Conservation (phyloP, 129 eudicot species). For the Arctium minus region DNA sequence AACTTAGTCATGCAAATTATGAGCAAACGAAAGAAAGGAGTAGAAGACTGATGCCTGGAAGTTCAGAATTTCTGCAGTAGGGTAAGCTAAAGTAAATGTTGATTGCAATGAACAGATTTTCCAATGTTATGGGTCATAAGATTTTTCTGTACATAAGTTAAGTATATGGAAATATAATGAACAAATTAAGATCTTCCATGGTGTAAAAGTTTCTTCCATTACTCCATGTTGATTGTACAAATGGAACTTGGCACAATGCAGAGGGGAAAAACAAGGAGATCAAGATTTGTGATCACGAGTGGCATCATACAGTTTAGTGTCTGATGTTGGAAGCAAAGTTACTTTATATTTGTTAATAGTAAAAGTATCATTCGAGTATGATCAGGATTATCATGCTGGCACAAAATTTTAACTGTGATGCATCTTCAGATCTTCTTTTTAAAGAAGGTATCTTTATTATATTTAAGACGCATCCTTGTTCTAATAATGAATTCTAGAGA, state of each 20-base stretch:
- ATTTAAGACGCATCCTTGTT: not conserved
- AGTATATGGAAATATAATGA: not conserved
- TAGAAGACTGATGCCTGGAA: too few relatives aligned
- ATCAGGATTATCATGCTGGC: not conserved
- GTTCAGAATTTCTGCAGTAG: too few relatives aligned
- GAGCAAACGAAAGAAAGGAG: too few relatives aligned
- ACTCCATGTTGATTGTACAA: not conserved
- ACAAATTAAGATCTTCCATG: not conserved
- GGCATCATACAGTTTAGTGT: not conserved
- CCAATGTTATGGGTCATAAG: not conserved
- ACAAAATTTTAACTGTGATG: not conserved
- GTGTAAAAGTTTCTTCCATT: not conserved
- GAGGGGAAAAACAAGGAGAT: not conserved
- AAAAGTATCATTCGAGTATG: not conserved
- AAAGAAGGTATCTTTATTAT: not conserved
- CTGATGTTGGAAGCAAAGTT: not conserved
- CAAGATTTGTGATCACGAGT: not conserved
- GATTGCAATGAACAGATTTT: too few relatives aligned
- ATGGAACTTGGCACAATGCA: not conserved
- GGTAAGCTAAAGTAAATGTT: too few relatives aligned
- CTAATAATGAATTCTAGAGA: not conserved
- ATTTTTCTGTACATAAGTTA: not conserved
- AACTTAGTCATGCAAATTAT: not conserved
- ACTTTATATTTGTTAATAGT: not conserved
- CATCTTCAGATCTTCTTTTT: not conserved